Percentiles rank a stretch among this genome's conserved stretches.
Conservation (phyloP, 2,329 filamentous ascomycete genomes). For the Leptodontidium sp. region DNA sequence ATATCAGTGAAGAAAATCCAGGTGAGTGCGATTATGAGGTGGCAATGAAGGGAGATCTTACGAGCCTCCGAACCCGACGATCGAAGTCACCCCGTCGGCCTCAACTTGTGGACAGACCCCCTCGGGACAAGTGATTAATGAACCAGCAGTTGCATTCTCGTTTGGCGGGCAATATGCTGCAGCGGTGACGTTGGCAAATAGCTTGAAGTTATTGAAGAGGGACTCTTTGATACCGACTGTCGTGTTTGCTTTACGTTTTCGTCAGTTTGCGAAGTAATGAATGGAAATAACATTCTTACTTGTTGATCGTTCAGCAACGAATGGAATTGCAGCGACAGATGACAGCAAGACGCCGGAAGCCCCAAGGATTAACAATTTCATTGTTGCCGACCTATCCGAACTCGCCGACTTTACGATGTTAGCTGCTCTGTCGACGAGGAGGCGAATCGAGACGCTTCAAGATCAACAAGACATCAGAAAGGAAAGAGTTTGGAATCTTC, state of each 20-base stretch:
- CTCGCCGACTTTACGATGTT: background rate
- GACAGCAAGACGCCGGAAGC: background rate
- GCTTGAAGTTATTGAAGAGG: conserved; percentile 34
- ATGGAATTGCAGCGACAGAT: background rate
- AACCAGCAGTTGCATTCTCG: conserved; percentile 26
- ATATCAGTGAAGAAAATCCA: background rate
- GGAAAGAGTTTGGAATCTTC: background rate
- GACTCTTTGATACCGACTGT: conserved; percentile 20
- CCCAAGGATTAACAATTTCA: background rate
- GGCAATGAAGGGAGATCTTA: conserved; percentile 12
- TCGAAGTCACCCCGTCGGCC: conserved; percentile 27
- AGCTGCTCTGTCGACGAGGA: background rate
- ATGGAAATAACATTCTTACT: background rate
- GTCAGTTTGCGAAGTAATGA: background rate
- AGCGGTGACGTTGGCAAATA: conserved; percentile 37
- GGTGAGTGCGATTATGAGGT: background rate
- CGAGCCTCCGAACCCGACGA: conserved; percentile 34
- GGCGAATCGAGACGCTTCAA: background rate
- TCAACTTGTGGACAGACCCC: conserved; percentile 33
- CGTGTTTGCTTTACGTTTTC: conserved; percentile 3
- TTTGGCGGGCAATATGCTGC: conserved; percentile 41
- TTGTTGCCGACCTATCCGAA: background rate
- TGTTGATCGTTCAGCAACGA: background rate
- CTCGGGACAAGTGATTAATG: conserved; percentile 32
- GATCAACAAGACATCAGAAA: background rate